phyloP scores from a whole-genome alignment of 2,329 filamentous ascomycete genomes.

The Purpureocillium takamizusanense region DNA sequence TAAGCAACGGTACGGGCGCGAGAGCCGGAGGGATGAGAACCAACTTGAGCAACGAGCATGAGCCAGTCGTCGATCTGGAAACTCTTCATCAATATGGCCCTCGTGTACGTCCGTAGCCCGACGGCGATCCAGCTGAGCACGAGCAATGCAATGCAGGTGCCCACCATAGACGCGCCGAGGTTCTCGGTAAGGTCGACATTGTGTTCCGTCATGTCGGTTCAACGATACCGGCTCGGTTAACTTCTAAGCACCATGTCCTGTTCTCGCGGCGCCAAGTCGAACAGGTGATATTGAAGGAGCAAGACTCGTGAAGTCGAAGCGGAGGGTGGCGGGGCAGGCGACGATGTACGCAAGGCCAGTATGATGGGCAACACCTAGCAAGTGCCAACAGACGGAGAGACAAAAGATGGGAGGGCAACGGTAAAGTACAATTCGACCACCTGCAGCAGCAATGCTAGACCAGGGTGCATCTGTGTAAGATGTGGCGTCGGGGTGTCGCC shows the following conservation, averaged over 20 bases:
- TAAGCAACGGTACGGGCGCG: not conserved
- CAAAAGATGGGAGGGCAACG: too few species aligned
- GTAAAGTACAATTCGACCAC: too few species aligned
- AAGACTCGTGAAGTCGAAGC: not conserved
- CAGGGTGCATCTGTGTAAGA: too few species aligned
- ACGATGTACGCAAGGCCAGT: too few species aligned
- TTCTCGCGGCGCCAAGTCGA: too few species aligned
- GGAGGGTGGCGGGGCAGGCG: not conserved
- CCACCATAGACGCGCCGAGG: conserved; percentile 28
- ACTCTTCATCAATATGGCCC: conserved; percentile 30
- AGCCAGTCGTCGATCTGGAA: conserved; percentile 45
- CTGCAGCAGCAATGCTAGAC: too few species aligned
- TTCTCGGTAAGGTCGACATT: conserved; percentile 25
- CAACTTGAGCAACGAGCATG: conserved; percentile 40
- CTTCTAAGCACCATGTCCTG: not conserved
- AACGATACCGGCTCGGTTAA: not conserved
- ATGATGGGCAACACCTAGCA: too few species aligned
- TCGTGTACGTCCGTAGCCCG: conserved; percentile 33
- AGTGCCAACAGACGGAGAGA: too few species aligned
- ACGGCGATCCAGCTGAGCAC: conserved; percentile 32
- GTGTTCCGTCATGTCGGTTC: conserved; percentile 19
- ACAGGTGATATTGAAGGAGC: not conserved
- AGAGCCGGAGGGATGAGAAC: not conserved
- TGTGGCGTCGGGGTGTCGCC: too few species aligned
- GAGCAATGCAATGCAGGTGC: conserved; percentile 26